A percentile compares a stretch with the other conserved stretches of the same genome.
These are phyloP conservation scores for Diospyros lotus DNA, from an alignment of 148 eudicot genomes.

Conservation along the genomic window DNA sequence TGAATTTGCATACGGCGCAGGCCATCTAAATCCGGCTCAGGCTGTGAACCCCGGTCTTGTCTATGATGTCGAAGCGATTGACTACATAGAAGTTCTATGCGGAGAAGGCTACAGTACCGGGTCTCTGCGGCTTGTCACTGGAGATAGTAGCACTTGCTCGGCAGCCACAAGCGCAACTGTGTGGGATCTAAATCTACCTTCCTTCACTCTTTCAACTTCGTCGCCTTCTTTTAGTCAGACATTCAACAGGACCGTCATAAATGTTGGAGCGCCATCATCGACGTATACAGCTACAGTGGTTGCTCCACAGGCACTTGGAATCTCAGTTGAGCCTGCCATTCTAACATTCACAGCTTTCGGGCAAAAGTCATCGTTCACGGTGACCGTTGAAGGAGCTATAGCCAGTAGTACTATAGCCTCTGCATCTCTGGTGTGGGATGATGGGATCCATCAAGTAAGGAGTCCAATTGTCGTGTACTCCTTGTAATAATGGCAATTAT, in stretches of 20 bases:
- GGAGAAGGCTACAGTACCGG: conserved; percentile 44
- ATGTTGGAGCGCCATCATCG: conserved; percentile 35
- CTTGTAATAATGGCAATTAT: too few relatives aligned
- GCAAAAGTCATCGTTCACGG: conserved; percentile 39
- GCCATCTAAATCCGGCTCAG: conserved; percentile 51
- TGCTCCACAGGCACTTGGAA: conserved; percentile 33
- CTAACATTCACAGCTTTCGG: conserved; percentile 40
- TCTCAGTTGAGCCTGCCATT: conserved; percentile 34
- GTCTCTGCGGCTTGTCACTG: conserved; percentile 18
- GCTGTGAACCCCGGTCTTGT: conserved; percentile 66
- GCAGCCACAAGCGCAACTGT: neutral
- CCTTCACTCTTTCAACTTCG: conserved; percentile 36
- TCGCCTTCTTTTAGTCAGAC: conserved; percentile 18
- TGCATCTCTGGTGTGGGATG: too few relatives aligned
- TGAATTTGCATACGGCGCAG: conserved; percentile 45
- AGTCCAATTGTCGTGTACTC: too few relatives aligned
- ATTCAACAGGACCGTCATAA: conserved; percentile 45
- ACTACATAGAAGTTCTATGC: conserved; percentile 61
- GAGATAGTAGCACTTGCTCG: conserved; percentile 28
- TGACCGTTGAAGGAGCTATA: conserved; percentile 20
- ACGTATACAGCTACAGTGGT: conserved; percentile 31
- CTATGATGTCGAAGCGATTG: conserved; percentile 36
- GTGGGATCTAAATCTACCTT: conserved; percentile 49
- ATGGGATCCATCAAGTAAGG: too few relatives aligned
- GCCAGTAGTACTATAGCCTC: too few relatives aligned